Percentiles rank a stretch among this genome's conserved stretches.
phyloP scores from a whole-genome alignment of 305 asterid genomes.

The Rubia occidens region DNA sequence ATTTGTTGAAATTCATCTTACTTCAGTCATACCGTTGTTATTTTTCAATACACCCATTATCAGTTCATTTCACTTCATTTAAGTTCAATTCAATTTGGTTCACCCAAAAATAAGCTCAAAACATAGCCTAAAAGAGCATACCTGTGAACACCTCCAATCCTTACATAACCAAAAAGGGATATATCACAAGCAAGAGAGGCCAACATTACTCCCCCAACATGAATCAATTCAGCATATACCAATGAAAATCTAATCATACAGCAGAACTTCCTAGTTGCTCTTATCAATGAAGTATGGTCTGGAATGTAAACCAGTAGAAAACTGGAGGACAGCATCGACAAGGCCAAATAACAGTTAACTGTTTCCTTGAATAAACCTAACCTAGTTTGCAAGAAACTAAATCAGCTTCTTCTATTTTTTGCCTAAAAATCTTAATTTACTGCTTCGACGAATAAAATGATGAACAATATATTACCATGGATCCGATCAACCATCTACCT shows the following conservation, averaged over 20 bases:
- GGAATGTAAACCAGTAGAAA: neutral
- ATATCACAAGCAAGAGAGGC: no score
- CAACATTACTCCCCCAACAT: no score
- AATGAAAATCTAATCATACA: neutral
- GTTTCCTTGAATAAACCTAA: slow-evolving; percentile 8
- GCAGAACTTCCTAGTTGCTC: neutral
- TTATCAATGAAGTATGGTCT: neutral
- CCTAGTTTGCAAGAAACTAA: slow-evolving; percentile 16
- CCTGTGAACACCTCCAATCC: no score
- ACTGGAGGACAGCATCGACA: slow-evolving; percentile 5
- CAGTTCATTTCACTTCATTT: no score
- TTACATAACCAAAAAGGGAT: no score
- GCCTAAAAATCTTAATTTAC: neutral
- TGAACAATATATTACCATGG: neutral
- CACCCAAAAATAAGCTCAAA: no score
- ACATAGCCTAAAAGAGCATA: no score
- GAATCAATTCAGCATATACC: neutral
- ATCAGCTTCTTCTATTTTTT: neutral
- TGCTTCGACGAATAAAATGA: neutral
- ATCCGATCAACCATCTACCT: neutral
- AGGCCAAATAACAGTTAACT: slow-evolving; percentile 5
- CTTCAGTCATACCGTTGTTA: no score
- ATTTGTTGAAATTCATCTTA: no score
- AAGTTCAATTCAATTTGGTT: no score
- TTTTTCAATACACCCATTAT: no score